A percentile compares a stretch with the other conserved stretches of the same genome.
These are phyloP conservation scores for Digitaria exilis DNA, from an alignment of 202 grass and related monocot genomes.

Conservation along the genomic window DNA sequence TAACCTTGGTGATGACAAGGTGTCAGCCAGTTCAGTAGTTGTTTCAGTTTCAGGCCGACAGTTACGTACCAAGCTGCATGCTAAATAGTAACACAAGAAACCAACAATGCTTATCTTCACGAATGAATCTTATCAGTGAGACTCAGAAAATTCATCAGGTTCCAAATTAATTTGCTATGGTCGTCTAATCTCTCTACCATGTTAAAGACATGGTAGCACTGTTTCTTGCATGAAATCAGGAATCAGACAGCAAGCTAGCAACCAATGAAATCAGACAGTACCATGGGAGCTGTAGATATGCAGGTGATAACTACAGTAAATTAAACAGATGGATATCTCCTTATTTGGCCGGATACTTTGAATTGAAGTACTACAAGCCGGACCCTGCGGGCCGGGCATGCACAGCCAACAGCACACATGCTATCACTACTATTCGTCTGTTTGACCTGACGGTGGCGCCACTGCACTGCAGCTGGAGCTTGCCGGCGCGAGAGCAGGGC, in stretches of 20 bases:
- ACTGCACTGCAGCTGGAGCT: neutral
- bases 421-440: constrained; percentile 23
- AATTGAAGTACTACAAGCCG: neutral
- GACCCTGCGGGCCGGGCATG: too few species aligned
- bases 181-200: neutral
- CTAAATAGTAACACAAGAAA: neutral
- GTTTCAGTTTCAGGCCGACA: neutral
- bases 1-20: neutral
- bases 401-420: neutral
- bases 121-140: neutral
- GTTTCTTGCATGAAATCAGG: constrained; percentile 44
- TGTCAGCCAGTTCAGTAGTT: neutral
- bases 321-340: neutral
- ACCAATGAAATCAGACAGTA: too few species aligned
- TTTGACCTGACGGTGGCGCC: constrained; percentile 25
- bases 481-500: neutral
- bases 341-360: neutral
- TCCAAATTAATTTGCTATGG: neutral
- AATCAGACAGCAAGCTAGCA: neutral
- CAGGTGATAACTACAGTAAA: constrained; percentile 29
- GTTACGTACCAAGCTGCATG: neutral
- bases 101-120: neutral
- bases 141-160: neutral
- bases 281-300: neutral
- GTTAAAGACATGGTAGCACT: neutral